Conservation (phyloP, 164 flowering plant species). For the Kalanchoe fedtschenkoi region DNA sequence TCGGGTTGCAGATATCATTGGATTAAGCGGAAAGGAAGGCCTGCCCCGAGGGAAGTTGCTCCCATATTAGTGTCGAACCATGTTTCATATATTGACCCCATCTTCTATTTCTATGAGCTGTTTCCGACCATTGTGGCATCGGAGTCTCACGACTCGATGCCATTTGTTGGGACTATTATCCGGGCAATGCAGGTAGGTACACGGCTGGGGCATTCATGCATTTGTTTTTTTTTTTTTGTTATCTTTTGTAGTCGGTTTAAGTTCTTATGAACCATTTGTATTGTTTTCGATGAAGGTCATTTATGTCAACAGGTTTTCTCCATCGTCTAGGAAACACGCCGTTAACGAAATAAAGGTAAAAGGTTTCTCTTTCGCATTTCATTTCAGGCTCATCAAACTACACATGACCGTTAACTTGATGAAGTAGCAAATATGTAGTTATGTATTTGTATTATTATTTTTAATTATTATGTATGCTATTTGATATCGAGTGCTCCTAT, state of each 20-base stretch:
- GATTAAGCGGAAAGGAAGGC: slow-evolving; percentile 79
- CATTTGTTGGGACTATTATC: slow-evolving; percentile 92
- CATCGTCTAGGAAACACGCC: slow-evolving; percentile 75
- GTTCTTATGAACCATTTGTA: not conserved
- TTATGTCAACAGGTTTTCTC: slow-evolving; percentile 79
- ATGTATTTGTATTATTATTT: slow-evolving; percentile 6
- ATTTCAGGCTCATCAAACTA: not conserved
- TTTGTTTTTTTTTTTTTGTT: not conserved
- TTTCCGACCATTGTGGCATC: slow-evolving; percentile 90
- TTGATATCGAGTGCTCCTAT: slow-evolving; percentile 91
- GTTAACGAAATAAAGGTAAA: slow-evolving; percentile 91
- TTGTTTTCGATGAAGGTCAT: slow-evolving; percentile 47
- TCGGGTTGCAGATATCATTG: slow-evolving; percentile 71
- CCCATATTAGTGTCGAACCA: slow-evolving; percentile 97
- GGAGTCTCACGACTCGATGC: slow-evolving; percentile 91
- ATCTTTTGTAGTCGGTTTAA: not conserved
- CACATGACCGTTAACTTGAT: too few species aligned
- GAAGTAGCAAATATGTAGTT: too few species aligned
- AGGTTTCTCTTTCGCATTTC: slow-evolving; percentile 5
- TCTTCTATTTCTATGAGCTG: slow-evolving; percentile 85
- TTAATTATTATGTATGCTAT: slow-evolving; percentile 45
- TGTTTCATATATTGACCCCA: slow-evolving; percentile 86
- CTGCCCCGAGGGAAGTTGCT: slow-evolving; percentile 72
- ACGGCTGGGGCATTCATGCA: not conserved
- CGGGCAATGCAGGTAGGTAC: slow-evolving; percentile 92